Evolutionary conservation across 2,329 filamentous ascomycete genomes (phyloP).

Genomic region (Apiospora malaysiana): DNA sequence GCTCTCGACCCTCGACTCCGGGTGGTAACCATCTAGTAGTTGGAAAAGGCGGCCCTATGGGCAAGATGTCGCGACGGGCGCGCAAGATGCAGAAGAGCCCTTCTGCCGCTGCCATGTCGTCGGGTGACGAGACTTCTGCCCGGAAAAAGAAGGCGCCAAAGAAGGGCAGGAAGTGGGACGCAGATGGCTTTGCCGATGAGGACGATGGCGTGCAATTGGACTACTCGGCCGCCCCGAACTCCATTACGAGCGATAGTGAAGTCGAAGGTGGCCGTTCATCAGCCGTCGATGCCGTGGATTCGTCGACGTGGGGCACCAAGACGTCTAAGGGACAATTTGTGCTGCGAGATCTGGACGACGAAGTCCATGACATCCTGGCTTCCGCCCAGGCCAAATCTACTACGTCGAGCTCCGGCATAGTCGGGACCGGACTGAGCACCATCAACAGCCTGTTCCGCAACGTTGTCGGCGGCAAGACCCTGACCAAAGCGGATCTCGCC

Average conservation of each 20-base stretch:
- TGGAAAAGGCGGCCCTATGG: conserved; percentile 75
- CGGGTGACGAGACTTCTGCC: conserved; percentile 77
- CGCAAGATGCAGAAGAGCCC: conserved; percentile 66
- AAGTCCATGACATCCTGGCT: conserved; percentile 88
- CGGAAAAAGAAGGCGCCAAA: conserved; percentile 73
- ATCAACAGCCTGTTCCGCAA: conserved; percentile 92
- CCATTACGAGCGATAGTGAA: conserved; percentile 59
- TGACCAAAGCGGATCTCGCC: conserved; percentile 87
- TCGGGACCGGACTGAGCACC: conserved; percentile 80
- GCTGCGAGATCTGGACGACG: conserved; percentile 89
- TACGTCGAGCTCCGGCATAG: conserved; percentile 66
- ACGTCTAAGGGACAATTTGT: conserved; percentile 92
- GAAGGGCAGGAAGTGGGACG: conserved; percentile 91
- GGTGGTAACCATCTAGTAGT: conserved; percentile 69
- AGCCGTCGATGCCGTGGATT: conserved; percentile 75
- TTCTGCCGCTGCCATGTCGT: conserved; percentile 71
- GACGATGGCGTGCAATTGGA: conserved; percentile 82
- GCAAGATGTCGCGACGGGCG: conserved; percentile 80
- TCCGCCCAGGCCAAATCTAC: conserved; percentile 71
- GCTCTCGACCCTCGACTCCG: conserved; percentile 81
- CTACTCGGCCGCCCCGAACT: conserved; percentile 73
- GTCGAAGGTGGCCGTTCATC: conserved; percentile 54
- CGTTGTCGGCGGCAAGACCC: conserved; percentile 89
- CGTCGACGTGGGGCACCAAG: conserved; percentile 82
- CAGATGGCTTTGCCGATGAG: conserved; percentile 85